Evolutionary conservation across 441 rosid species (phyloP).

Genomic region (Corymbia calophylla): DNA sequence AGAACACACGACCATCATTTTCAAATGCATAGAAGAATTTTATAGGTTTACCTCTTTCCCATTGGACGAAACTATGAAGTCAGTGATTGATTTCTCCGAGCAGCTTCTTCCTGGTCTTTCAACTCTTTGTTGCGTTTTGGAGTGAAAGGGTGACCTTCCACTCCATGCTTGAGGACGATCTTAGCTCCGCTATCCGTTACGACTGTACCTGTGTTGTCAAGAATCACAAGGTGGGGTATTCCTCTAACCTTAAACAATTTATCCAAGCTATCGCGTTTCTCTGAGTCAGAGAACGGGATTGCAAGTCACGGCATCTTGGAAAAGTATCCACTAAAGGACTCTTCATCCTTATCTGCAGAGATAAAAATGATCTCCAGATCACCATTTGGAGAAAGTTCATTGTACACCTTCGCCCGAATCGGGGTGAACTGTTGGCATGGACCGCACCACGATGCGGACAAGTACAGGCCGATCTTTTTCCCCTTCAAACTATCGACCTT

Average conservation of each 20-base stretch:
- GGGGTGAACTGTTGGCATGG: not conserved
- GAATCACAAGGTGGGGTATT: slow-evolving; percentile 23
- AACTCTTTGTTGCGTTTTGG: slow-evolving; percentile 8
- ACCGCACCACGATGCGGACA: not conserved
- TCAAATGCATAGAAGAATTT: not conserved
- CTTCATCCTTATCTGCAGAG: slow-evolving; percentile 28
- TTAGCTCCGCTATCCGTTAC: not conserved
- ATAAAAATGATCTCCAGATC: slow-evolving; percentile 7
- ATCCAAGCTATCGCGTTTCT: not conserved
- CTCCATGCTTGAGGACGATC: slow-evolving; percentile 1
- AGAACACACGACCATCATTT: not conserved
- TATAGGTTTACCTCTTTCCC: not conserved
- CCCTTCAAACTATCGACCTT: not conserved
- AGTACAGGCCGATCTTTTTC: not conserved
- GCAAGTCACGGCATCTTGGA: slow-evolving; percentile 38
- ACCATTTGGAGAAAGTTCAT: not conserved
- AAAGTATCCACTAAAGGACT: slow-evolving; percentile 22
- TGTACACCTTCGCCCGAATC: slow-evolving; percentile 1
- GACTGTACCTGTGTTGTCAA: slow-evolving; percentile 3
- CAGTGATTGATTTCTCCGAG: slow-evolving; percentile 1
- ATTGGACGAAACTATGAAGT: not conserved
- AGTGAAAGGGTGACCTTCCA: slow-evolving; percentile 32
- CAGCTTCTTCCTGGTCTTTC: slow-evolving; percentile 14
- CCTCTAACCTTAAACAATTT: slow-evolving; percentile 16
- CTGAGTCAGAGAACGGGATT: slow-evolving; percentile 25